Evolutionary conservation across 2,329 filamentous ascomycete species (phyloP).

Genomic region (Fusarium torreyae): DNA sequence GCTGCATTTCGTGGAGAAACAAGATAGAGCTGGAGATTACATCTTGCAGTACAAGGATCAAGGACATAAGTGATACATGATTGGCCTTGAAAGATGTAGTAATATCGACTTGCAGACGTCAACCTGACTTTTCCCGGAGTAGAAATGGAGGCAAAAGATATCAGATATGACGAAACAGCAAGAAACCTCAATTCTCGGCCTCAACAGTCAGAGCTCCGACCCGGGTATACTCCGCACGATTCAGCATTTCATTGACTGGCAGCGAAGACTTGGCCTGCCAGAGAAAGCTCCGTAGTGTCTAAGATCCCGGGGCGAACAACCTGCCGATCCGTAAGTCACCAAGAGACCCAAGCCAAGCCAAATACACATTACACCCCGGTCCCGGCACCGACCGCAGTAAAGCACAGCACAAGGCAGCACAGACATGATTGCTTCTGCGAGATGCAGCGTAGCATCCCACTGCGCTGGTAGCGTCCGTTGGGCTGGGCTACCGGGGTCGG

Average conservation of each 20-base stretch:
- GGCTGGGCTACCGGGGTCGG: neutral
- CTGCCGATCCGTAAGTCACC: conserved; percentile 33
- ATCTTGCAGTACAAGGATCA: neutral
- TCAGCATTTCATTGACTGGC: conserved; percentile 28
- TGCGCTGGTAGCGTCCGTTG: conserved; percentile 22
- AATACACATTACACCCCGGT: neutral
- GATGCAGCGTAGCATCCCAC: conserved; percentile 26
- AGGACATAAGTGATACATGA: neutral
- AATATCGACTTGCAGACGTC: neutral
- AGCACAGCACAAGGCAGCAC: conserved; percentile 6
- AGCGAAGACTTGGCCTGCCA: conserved; percentile 9
- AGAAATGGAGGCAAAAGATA: conserved; percentile 18
- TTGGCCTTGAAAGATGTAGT: conserved; percentile 1
- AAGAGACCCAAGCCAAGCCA: neutral
- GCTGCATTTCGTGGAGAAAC: conserved; percentile 6
- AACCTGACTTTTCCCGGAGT: conserved; percentile 16
- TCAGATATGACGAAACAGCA: conserved; percentile 26
- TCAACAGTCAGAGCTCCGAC: neutral
- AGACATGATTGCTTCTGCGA: conserved; percentile 28
- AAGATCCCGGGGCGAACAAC: conserved; percentile 37
- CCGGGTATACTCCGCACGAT: neutral
- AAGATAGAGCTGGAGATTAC: conserved; percentile 6
- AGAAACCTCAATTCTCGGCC: neutral
- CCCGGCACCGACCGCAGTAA: neutral
- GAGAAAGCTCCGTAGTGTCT: conserved; percentile 35